Percentiles rank a stretch among this genome's conserved stretches.
phyloP scores from a whole-genome alignment of 78 protist genomes.

The Dictyostelium discoideum region DNA sequence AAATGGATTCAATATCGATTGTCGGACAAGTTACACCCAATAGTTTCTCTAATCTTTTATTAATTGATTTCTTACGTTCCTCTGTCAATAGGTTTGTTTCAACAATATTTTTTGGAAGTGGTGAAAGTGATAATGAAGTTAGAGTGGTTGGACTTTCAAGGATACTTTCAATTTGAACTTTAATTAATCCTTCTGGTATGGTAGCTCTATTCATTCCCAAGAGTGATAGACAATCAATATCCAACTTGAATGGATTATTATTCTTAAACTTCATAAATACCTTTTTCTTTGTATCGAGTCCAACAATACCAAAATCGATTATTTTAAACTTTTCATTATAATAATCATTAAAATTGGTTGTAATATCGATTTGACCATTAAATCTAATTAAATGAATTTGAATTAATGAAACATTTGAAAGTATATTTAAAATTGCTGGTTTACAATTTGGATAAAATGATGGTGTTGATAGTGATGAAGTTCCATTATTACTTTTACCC shows the following conservation, averaged over 20 bases:
- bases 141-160: neutral
- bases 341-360: neutral
- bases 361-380: constrained; percentile 20
- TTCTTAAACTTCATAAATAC: neutral
- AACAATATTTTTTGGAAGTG: neutral
- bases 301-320: constrained; percentile 57
- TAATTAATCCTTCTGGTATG: neutral
- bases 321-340: neutral
- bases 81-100: neutral
- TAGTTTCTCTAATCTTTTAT: neutral
- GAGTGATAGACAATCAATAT: constrained; percentile 5
- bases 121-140: neutral
- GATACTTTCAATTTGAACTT: neutral
- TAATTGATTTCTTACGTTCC: neutral
- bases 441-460: neutral
- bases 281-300: neutral
- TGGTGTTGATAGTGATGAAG: neutral
- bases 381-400: constrained; percentile 30
- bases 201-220: neutral
- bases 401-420: constrained; percentile 29
- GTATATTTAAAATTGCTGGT: constrained; percentile 13
- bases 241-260: constrained; percentile 26
- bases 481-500: neutral
- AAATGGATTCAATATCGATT: neutral
- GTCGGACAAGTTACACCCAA: neutral